phyloP scores from a whole-genome alignment of 352 stramenopile genomes.

The Globisporangium ultimum region DNA sequence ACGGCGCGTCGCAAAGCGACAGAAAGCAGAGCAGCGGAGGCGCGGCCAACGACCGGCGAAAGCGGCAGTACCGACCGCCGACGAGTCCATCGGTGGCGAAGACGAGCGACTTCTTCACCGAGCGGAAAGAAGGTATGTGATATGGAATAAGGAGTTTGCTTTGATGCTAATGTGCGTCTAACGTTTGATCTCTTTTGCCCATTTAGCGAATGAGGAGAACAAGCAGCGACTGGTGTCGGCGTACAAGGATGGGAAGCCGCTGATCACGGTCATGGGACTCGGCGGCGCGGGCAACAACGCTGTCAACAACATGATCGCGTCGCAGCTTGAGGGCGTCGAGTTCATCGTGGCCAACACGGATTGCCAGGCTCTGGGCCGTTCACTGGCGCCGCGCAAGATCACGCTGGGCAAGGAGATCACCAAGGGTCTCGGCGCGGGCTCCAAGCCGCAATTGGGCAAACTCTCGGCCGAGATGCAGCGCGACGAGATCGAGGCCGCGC shows the following conservation, averaged over 20 bases:
- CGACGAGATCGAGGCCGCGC: constrained; percentile 86
- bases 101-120: constrained; percentile 9
- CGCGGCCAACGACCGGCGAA: constrained; percentile 14
- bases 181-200: not conserved
- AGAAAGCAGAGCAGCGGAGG: not conserved
- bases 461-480: constrained; percentile 84
- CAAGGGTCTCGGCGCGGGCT: constrained; percentile 77
- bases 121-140: constrained; percentile 9
- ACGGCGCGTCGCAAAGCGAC: not conserved
- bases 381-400: constrained; percentile 78
- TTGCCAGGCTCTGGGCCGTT: constrained; percentile 85
- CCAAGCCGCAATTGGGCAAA: constrained; percentile 77
- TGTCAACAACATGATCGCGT: constrained; percentile 90
- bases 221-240: constrained; percentile 45
- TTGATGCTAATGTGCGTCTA: not conserved
- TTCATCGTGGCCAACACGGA: constrained; percentile 97
- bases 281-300: constrained; percentile 83
- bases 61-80: constrained; percentile 15
- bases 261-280: constrained; percentile 85
- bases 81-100: not conserved
- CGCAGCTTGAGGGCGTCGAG: constrained; percentile 88
- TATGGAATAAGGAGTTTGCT: not conserved
- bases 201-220: constrained; percentile 16
- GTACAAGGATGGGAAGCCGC: constrained; percentile 81
- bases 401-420: constrained; percentile 83